Evolutionary conservation across 2,329 filamentous ascomycete species (phyloP), one percentile per base, ranked within the genome.

Genomic region (Cytospora leucostoma): DNA sequence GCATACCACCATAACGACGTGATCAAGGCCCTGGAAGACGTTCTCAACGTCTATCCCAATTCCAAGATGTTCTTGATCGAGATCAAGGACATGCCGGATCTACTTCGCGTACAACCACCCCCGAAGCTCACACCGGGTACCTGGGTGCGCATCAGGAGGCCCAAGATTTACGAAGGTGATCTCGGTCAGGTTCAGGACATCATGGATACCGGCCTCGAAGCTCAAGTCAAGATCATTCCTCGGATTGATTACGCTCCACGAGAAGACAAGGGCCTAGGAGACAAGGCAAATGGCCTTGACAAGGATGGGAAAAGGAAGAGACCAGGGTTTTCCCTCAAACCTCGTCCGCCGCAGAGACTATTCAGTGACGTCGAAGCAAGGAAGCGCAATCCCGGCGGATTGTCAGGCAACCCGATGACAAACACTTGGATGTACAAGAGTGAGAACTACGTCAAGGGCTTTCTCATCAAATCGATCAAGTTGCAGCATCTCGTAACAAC

Each of bases 51-150:
- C 44, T 99, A 97, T 74, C 91, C 94, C 60, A 88, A 92, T 62
- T 90, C 87, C 34, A 95, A 93, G 76, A 89, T 95, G 78, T 86
- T 93, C 52, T 81, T 98, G 58, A 92, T 99, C 50, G 92, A 95
- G 56, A 93, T 98, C 71, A 96, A 96, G 75, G 95, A 99, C 76
- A 97, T 97, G 88, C 94, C 95, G 1, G 95, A 98, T 76, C 84
- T 99, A n/a, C 82, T 99, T 19, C 88, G 93, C 58, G 92, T 96
- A 34, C 88, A 87, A 65, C 97, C 97, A 79, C 94, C 90, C 3
- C 91, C 93, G 55, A 88, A 88, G 33, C 81, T 99, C 38, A 88
- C 95, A 70, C 90, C 90, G 11, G 94, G 94, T 67, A 92, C 92
- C 44, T 99, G 95, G 84, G 94, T 98, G 58, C 92, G 95, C 67